Percentiles rank a stretch among this genome's conserved stretches.
phyloP scores from a whole-genome alignment of 2,329 filamentous ascomycete genomes.

The Exophiala sp. region DNA sequence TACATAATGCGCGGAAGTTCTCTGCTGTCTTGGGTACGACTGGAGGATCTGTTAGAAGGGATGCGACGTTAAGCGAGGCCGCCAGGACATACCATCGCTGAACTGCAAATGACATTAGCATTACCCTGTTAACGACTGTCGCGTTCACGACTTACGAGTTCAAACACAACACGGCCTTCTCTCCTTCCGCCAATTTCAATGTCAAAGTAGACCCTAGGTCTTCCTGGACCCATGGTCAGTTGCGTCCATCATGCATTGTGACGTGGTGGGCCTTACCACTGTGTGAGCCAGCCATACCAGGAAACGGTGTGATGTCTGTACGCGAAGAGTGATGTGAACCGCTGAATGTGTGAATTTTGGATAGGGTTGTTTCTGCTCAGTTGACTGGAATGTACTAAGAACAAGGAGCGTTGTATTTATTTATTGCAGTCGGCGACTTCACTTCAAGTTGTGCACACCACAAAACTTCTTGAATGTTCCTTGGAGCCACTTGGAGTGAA shows the following conservation, averaged over 20 bases:
- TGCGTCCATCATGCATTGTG: not conserved
- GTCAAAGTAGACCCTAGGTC: constrained; percentile 87
- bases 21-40: constrained; percentile 91
- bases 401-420: not conserved
- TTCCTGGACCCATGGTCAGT: constrained; percentile 40
- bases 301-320: not conserved
- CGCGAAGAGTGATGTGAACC: not conserved
- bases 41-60: constrained; percentile 45
- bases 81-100: constrained; percentile 21
- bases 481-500: constrained; percentile 4
- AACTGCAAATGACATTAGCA: constrained; percentile 22
- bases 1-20: constrained; percentile 92
- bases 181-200: constrained; percentile 70
- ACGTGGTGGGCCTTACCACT: constrained; percentile 18
- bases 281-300: constrained; percentile 16
- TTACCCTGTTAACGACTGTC: not conserved
- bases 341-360: not conserved
- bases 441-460: constrained; percentile 4
- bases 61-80: not conserved
- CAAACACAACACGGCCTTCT: constrained; percentile 75
- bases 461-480: constrained; percentile 25
- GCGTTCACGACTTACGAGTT: constrained; percentile 56
- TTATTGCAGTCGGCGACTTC: not conserved
- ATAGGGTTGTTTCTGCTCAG: not conserved
- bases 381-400: not conserved